Evolutionary conservation across 805 yeast genomes (phyloP).

Genomic region (Myxozyma neotropica): DNA sequence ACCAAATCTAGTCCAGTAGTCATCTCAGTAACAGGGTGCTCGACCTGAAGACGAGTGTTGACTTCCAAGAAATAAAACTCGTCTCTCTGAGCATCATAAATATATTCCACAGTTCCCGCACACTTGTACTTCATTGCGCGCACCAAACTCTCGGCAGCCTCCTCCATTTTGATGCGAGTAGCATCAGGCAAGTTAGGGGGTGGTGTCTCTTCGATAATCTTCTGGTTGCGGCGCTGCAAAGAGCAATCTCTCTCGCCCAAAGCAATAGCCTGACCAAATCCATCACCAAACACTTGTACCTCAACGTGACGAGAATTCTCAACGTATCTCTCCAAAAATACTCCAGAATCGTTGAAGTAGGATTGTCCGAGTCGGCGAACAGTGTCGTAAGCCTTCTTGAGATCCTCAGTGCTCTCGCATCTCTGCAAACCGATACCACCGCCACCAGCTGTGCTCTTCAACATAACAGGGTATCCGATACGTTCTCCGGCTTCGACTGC

Average conservation of each 20-base stretch:
- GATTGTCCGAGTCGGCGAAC: constrained; percentile 93
- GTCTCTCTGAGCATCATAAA: constrained; percentile 82
- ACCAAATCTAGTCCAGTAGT: constrained; percentile 94
- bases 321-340: constrained; percentile 90
- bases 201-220: constrained; percentile 95
- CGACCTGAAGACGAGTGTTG: constrained; percentile 95
- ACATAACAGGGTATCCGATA: constrained; percentile 87
- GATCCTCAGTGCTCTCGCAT: constrained; percentile 79
- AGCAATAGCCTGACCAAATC: constrained; percentile 88
- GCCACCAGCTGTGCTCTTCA: constrained; percentile 98
- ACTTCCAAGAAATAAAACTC: constrained; percentile 95
- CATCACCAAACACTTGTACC: constrained; percentile 96
- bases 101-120: constrained; percentile 97
- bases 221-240: constrained; percentile 94
- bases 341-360: constrained; percentile 94
- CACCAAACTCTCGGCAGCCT: constrained; percentile 82
- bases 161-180: constrained; percentile 73
- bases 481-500: constrained; percentile 74
- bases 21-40: constrained; percentile 95
- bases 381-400: constrained; percentile 81
- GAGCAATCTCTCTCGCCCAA: constrained; percentile 98
- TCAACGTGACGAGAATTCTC: constrained; percentile 96
- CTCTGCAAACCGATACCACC: constrained; percentile 98
- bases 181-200: constrained; percentile 88
- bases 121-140: constrained; percentile 85